Conservation (phyloP, 805 yeast species). For the Saturnispora diversa region DNA sequence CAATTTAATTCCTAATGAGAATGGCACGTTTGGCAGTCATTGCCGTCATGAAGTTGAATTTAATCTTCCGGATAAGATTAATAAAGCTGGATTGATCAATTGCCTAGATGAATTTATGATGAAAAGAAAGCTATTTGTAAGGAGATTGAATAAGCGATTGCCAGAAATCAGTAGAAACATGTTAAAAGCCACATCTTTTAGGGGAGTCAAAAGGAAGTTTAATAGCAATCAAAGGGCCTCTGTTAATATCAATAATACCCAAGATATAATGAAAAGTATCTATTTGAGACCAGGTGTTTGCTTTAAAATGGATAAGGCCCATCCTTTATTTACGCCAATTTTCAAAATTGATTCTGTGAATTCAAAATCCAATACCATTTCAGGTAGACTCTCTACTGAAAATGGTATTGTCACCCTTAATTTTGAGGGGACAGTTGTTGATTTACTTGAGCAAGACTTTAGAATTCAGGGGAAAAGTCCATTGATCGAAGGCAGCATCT, state of each 20-base stretch:
- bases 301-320: conserved; percentile 2
- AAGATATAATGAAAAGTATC: conserved; percentile 5
- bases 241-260: neutral
- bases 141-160: too few species aligned
- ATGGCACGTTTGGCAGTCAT: conserved; percentile 2
- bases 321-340: conserved; percentile 5
- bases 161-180: neutral
- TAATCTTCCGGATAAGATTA: neutral
- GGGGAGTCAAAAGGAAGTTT: conserved; percentile 6
- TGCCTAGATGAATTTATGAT: neutral
- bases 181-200: neutral
- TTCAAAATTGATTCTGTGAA: conserved; percentile 2
- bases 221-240: neutral
- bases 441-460: conserved; percentile 26
- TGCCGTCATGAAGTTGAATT: conserved; percentile 4
- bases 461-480: conserved; percentile 18
- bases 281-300: conserved; percentile 7
- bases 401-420: neutral
- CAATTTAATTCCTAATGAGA: neutral
- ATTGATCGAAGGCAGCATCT: conserved; percentile 27
- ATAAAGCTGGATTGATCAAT: neutral
- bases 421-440: conserved; percentile 23
- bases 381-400: conserved; percentile 2
- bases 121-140: too few species aligned
- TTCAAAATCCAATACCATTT: neutral